These are phyloP conservation scores for Agaricales sp. DNA, from an alignment of 1,284 basidiomycete species.

Conservation along the genomic window DNA sequence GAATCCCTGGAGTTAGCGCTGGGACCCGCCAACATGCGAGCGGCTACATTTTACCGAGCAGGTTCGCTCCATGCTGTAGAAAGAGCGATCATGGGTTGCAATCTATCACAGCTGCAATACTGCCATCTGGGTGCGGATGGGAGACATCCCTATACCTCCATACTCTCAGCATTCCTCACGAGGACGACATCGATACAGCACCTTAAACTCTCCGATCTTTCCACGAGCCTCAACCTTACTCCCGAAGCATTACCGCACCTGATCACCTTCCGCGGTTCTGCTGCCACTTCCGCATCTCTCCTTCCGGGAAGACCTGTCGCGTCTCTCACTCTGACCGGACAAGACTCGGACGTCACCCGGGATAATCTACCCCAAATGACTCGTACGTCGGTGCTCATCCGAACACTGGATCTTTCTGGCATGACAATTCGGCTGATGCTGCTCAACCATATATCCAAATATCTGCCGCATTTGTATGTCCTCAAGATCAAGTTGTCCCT, in stretches of 20 bases:
- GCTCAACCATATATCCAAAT: constrained; percentile 41
- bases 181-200: constrained; percentile 31
- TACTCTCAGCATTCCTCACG: constrained; percentile 34
- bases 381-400: constrained; percentile 32
- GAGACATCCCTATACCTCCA: constrained; percentile 26
- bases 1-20: constrained; percentile 48
- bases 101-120: constrained; percentile 30
- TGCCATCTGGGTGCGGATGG: constrained; percentile 43
- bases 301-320: constrained; percentile 50
- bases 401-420: constrained; percentile 44
- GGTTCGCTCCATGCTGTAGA: constrained; percentile 27
- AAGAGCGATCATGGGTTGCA: constrained; percentile 23
- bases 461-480: constrained; percentile 36
- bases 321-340: constrained; percentile 42
- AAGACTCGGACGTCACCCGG: constrained; percentile 42
- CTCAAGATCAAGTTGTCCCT: constrained; percentile 50
- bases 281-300: constrained; percentile 43
- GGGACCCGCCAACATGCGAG: constrained; percentile 29
- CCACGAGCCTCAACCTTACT: constrained; percentile 24
- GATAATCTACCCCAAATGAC: constrained; percentile 41
- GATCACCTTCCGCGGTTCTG: constrained; percentile 45
- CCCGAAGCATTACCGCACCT: constrained; percentile 33
- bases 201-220: constrained; percentile 41
- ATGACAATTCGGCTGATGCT: constrained; percentile 48
- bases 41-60: constrained; percentile 16